Percentiles rank a stretch among this genome's conserved stretches.
These are phyloP conservation scores for Penicillium arizonense DNA, from an alignment of 495 filamentous ascomycete genomes.

Conservation along the genomic window DNA sequence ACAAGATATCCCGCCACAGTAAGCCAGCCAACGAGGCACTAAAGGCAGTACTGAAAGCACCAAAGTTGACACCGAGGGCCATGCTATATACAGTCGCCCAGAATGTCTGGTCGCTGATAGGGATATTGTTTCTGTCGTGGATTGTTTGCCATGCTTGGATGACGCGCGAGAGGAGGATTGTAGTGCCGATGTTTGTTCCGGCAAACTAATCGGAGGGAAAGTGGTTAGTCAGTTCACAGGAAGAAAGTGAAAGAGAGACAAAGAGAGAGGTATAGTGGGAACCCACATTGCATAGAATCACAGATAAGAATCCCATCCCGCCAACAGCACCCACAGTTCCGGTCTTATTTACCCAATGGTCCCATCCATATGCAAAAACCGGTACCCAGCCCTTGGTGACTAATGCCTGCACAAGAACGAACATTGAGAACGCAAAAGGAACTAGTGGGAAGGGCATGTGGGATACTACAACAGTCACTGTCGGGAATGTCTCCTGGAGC, in stretches of 20 bases:
- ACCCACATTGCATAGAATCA: slow-evolving; percentile 67
- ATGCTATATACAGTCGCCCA: slow-evolving; percentile 68
- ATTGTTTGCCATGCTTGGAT: slow-evolving; percentile 62
- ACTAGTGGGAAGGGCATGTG: slow-evolving; percentile 62
- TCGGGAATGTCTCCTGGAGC: slow-evolving; percentile 65
- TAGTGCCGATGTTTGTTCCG: slow-evolving; percentile 69
- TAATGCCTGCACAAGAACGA: slow-evolving; percentile 64
- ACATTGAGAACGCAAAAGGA: slow-evolving; percentile 67
- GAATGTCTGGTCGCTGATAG: slow-evolving; percentile 57
- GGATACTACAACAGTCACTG: slow-evolving; percentile 54
- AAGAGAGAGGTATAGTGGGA: neutral
- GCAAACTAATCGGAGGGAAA: slow-evolving; percentile 50
- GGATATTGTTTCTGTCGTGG: slow-evolving; percentile 37
- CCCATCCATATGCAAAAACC: slow-evolving; percentile 66
- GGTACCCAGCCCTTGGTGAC: slow-evolving; percentile 67
- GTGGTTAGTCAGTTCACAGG: neutral
- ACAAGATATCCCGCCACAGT: slow-evolving; percentile 64
- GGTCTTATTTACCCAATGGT: slow-evolving; percentile 64
- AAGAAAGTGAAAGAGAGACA: too few species aligned
- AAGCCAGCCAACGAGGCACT: slow-evolving; percentile 65
- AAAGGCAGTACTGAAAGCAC: slow-evolving; percentile 66
- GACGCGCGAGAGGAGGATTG: slow-evolving; percentile 63
- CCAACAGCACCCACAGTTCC: slow-evolving; percentile 61
- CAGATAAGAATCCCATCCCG: slow-evolving; percentile 66
- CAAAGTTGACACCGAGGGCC: slow-evolving; percentile 67